Conservation (phyloP, 352 stramenopile genomes). For the Phytophthora rubi region DNA sequence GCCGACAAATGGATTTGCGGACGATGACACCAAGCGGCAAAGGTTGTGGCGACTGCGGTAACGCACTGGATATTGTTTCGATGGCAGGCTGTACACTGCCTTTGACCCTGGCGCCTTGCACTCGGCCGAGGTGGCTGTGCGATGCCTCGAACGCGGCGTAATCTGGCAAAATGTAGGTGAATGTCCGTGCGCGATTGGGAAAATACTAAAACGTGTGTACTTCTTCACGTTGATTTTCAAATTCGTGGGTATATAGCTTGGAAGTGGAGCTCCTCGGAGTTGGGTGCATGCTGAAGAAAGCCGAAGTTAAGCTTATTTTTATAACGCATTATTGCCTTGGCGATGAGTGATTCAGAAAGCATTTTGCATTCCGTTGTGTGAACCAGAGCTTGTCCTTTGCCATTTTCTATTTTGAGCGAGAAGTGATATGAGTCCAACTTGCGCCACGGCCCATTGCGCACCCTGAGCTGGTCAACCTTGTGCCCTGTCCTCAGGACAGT, state of each 20-base stretch:
- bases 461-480: not conserved
- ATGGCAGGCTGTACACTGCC: not conserved
- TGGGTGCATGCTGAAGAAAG: too few relatives aligned
- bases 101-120: not conserved
- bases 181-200: not conserved
- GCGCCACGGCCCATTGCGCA: not conserved
- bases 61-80: conserved; percentile 9
- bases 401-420: not conserved
- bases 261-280: too few relatives aligned
- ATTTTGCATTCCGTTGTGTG: conserved; percentile 10
- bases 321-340: too few relatives aligned
- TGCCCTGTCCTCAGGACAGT: not conserved
- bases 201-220: not conserved
- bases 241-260: not conserved
- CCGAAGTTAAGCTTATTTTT: not conserved
- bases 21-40: conserved; percentile 3
- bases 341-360: not conserved
- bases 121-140: not conserved
- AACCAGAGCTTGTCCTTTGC: not conserved
- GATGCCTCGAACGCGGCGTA: conserved; percentile 1
- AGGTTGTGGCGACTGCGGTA: conserved; percentile 6
- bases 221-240: conserved; percentile 1
- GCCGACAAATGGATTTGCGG: conserved; percentile 28
- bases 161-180: conserved; percentile 1
- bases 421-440: not conserved